These are phyloP conservation scores for Volvariella volvacea DNA, from an alignment of 1,284 basidiomycete species.

Conservation along the genomic window DNA sequence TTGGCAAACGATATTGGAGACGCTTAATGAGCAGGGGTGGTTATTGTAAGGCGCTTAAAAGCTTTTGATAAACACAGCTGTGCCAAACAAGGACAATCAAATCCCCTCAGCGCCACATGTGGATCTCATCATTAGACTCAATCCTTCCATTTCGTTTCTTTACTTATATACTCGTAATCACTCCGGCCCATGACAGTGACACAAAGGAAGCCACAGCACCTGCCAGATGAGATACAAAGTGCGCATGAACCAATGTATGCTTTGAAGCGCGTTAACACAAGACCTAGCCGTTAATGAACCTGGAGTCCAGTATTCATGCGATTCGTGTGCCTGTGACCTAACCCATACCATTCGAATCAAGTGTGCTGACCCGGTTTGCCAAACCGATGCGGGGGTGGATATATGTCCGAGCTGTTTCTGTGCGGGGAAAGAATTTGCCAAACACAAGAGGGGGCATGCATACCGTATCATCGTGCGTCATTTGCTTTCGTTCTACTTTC, in stretches of 20 bases:
- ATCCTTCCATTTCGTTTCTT: no score
- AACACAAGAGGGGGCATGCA: slow-evolving; percentile 84
- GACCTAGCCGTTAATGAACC: slow-evolving; percentile 65
- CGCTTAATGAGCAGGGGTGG: no score
- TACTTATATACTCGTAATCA: no score
- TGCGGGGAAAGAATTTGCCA: slow-evolving; percentile 82
- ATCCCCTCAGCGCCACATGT: no score
- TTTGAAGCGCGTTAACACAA: slow-evolving; percentile 8
- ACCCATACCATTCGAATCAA: slow-evolving; percentile 91
- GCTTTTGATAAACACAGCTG: no score
- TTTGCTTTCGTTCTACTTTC: slow-evolving; percentile 10
- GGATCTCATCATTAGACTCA: no score
- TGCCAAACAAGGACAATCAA: no score
- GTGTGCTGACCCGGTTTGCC: slow-evolving; percentile 79
- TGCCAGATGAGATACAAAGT: slow-evolving; percentile 74
- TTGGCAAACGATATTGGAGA: no score
- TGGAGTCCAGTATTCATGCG: slow-evolving; percentile 71
- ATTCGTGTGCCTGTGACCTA: slow-evolving; percentile 65
- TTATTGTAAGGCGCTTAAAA: no score
- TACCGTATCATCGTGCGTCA: slow-evolving; percentile 86
- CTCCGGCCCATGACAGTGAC: slow-evolving; percentile 58
- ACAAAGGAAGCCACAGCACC: slow-evolving; percentile 64
- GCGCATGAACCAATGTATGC: slow-evolving; percentile 26
- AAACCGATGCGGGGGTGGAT: slow-evolving; percentile 67
- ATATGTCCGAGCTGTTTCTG: slow-evolving; percentile 90